A percentile compares a stretch with the other conserved stretches of the same genome.
Evolutionary conservation across 2,329 filamentous ascomycete species (phyloP).

Genomic region (Penicillium decumbens): DNA sequence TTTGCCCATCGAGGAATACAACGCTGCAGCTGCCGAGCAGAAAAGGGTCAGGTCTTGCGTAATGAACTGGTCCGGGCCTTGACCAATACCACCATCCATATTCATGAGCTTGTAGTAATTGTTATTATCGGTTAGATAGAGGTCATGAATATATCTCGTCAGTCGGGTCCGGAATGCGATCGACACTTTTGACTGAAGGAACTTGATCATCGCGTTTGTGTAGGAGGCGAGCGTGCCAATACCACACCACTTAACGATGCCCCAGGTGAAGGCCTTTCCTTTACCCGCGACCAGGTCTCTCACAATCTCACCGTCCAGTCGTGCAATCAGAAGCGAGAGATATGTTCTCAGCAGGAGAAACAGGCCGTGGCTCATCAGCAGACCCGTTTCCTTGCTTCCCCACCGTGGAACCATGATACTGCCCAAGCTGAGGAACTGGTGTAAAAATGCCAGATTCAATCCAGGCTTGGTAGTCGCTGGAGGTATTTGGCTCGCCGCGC

Average conservation of each 20-base stretch:
- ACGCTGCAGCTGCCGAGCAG: constrained; percentile 81
- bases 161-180: constrained; percentile 95
- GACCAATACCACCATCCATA: constrained; percentile 84
- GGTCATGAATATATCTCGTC: constrained; percentile 92
- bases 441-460: constrained; percentile 88
- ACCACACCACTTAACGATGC: constrained; percentile 90
- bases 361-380: constrained; percentile 80
- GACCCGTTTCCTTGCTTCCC: constrained; percentile 89
- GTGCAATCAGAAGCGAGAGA: constrained; percentile 84
- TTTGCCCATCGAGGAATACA: constrained; percentile 97
- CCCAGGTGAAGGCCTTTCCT: constrained; percentile 80
- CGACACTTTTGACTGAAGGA: constrained; percentile 92
- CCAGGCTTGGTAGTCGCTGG: constrained; percentile 89
- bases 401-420: constrained; percentile 97
- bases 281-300: constrained; percentile 93
- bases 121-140: constrained; percentile 90
- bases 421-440: constrained; percentile 92
- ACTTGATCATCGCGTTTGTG: constrained; percentile 99
- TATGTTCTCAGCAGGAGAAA: constrained; percentile 93
- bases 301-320: constrained; percentile 92
- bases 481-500: constrained; percentile 60
- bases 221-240: constrained; percentile 92
- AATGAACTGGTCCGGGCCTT: constrained; percentile 93
- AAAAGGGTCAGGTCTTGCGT: constrained; percentile 95
- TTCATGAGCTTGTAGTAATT: constrained; percentile 97